Evolutionary conservation across 495 filamentous ascomycete genomes (phyloP).

Genomic region (Amphirosellinia nigrospora): DNA sequence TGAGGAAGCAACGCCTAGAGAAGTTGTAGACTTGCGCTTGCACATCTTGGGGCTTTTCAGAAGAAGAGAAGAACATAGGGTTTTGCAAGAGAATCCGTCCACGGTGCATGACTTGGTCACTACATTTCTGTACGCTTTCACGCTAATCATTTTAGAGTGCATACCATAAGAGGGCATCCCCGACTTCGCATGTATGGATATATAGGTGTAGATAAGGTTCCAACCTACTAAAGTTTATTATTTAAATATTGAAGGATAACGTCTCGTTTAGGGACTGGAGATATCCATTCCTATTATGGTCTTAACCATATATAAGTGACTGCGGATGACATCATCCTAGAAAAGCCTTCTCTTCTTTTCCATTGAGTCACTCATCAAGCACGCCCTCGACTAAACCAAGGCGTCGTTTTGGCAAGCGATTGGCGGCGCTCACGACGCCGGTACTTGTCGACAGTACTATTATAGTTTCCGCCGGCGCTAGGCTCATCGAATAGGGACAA

Average conservation of each 20-base stretch:
- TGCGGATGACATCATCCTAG: neutral
- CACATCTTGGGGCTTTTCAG: neutral
- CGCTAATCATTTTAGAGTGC: too few species aligned
- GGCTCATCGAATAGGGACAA: neutral
- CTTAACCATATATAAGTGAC: too few species aligned
- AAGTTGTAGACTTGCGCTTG: conserved; percentile 38
- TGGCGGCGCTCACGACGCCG: neutral
- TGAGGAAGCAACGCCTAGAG: conserved; percentile 47
- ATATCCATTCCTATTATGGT: neutral
- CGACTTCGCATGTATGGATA: neutral
- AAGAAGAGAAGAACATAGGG: neutral
- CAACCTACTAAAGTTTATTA: neutral
- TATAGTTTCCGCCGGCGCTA: neutral
- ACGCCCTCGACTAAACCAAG: neutral
- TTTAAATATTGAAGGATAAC: too few species aligned
- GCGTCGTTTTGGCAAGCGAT: neutral
- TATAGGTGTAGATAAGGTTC: neutral
- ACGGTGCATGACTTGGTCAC: neutral
- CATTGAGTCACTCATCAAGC: neutral
- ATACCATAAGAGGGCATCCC: too few species aligned
- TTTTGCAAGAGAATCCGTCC: neutral
- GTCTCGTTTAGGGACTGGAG: neutral
- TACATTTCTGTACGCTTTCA: neutral
- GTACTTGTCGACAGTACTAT: too few species aligned
- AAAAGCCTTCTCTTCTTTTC: neutral